Percentiles rank a stretch among this genome's conserved stretches.
phyloP scores from a whole-genome alignment of 495 filamentous ascomycete species.

The Rostrohypoxylon terebratum region DNA sequence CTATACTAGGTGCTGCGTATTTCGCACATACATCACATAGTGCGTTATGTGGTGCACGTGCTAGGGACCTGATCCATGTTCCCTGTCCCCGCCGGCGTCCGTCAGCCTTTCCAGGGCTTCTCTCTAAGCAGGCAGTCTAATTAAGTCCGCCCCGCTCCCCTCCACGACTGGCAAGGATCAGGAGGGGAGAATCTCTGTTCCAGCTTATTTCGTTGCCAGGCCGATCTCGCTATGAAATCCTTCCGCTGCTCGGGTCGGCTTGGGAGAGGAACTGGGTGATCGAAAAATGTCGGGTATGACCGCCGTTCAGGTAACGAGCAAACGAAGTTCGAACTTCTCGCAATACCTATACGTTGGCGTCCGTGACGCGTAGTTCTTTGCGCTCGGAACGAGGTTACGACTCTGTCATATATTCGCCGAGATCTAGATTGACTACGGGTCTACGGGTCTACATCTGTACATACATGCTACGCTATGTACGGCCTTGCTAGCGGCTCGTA shows the following conservation, averaged over 20 bases:
- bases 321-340: background rate
- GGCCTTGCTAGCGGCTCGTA: slow-evolving; percentile 39
- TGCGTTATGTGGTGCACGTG: slow-evolving; percentile 34
- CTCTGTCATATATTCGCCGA: slow-evolving; percentile 42
- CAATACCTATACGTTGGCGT: background rate
- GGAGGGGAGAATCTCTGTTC: slow-evolving; percentile 18
- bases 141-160: slow-evolving; percentile 42
- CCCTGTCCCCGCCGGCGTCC: slow-evolving; percentile 20
- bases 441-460: slow-evolving; percentile 16
- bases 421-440: slow-evolving; percentile 43
- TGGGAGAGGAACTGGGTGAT: background rate
- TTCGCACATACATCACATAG: slow-evolving; percentile 20
- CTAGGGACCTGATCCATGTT: slow-evolving; percentile 21
- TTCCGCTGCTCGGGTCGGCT: slow-evolving; percentile 7
- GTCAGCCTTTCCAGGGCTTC: slow-evolving; percentile 35
- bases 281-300: slow-evolving; percentile 1
- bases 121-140: slow-evolving; percentile 8
- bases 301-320: background rate
- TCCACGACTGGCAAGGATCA: slow-evolving; percentile 39
- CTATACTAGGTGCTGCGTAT: slow-evolving; percentile 3
- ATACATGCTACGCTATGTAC: background rate
- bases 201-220: slow-evolving; percentile 18
- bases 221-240: slow-evolving; percentile 34
- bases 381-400: slow-evolving; percentile 27
- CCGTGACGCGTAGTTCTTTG: slow-evolving; percentile 21